Evolutionary conservation across 2,329 filamentous ascomycete genomes (phyloP), one percentile per base, ranked within the genome.

Genomic region (Exophiala viscosa): DNA sequence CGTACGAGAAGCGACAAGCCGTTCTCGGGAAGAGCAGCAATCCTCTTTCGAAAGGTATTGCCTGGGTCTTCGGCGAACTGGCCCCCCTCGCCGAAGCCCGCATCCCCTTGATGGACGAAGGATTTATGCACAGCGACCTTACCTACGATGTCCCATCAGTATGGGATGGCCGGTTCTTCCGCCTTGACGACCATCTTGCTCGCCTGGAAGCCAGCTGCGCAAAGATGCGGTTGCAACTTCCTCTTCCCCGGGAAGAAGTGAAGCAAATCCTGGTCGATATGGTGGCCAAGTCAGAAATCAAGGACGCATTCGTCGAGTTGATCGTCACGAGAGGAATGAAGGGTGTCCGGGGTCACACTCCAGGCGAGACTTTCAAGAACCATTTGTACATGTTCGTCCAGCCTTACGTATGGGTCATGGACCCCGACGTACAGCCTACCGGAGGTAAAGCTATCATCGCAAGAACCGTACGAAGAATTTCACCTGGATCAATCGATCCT

Each of bases 81-180:
- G 67, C 71, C 0, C 75, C 76, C 2, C 61, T 79, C 3, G 38
- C 66, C 13, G 62, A 77, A 40, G 77, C 77, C 1, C 69, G 69
- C n/a, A 76, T 79, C 14, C 77, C 77, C 1, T 62, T 79, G 0
- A 59, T 75, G 0, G 77, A 80, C 55, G 71, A 80, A 63, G 77
- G 77, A n/a, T 79, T 80, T 61, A 62, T 78, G 60, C 76, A 75
- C 60, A 73, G 75, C 62, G 76, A 79, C 40, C 61, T 79, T 1
- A 79, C 77, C 1, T 79, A 79, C 61, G 76, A 79, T 44, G 77
- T 79, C 0, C 74, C 76, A 0, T 64, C 75, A 0, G 73, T 78
- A 17, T 79, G 77, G 77, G 74, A 78, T 42, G 74, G 76, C 0
- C 73, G 73, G 1, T 76, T 76, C 60, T 79, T 79, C 65, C 76